Conservation (phyloP, 495 filamentous ascomycete genomes). For the Antarctomyces pellizariae region DNA sequence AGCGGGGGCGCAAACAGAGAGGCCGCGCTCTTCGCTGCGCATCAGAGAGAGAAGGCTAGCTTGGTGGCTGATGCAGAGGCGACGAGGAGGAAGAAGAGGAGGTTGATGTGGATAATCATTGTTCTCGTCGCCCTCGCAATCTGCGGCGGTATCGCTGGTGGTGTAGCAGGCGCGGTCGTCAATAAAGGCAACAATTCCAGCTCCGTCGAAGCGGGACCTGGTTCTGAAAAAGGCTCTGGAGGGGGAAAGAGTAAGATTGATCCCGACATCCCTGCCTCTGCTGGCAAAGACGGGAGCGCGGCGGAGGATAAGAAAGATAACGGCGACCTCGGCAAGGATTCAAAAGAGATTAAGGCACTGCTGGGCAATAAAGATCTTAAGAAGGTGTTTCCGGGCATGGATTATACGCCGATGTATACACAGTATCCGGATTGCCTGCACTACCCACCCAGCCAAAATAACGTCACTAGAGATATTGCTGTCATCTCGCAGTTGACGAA, state of each 20-base stretch:
- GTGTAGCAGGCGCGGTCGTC: slow-evolving; percentile 46
- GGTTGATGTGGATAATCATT: slow-evolving; percentile 46
- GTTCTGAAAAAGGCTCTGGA: slow-evolving; percentile 6
- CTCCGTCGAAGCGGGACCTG: slow-evolving; percentile 4
- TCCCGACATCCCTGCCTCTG: slow-evolving; percentile 1
- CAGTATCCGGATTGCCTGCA: slow-evolving; percentile 73
- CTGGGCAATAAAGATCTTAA: slow-evolving; percentile 62
- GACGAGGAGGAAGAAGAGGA: slow-evolving; percentile 40
- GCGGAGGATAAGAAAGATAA: slow-evolving; percentile 25
- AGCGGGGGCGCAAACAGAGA: no score
- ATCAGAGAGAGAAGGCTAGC: no score
- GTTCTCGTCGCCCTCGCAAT: slow-evolving; percentile 35
- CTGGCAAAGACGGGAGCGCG: slow-evolving; percentile 9
- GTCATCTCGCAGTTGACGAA: slow-evolving; percentile 83
- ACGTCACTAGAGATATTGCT: slow-evolving; percentile 78
- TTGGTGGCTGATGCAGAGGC: no score
- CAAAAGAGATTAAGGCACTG: slow-evolving; percentile 54
- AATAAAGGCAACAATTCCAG: slow-evolving; percentile 13
- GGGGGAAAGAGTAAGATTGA: not conserved
- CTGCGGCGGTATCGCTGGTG: slow-evolving; percentile 51
- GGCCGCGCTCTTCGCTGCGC: no score
- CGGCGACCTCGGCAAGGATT: slow-evolving; percentile 50
- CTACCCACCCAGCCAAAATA: slow-evolving; percentile 70
- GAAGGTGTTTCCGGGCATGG: slow-evolving; percentile 91
- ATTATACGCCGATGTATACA: slow-evolving; percentile 80